A percentile compares a stretch with the other conserved stretches of the same genome.
These are phyloP conservation scores for Ascochyta lentis DNA, from an alignment of 2,329 filamentous ascomycete genomes.

Conservation along the genomic window DNA sequence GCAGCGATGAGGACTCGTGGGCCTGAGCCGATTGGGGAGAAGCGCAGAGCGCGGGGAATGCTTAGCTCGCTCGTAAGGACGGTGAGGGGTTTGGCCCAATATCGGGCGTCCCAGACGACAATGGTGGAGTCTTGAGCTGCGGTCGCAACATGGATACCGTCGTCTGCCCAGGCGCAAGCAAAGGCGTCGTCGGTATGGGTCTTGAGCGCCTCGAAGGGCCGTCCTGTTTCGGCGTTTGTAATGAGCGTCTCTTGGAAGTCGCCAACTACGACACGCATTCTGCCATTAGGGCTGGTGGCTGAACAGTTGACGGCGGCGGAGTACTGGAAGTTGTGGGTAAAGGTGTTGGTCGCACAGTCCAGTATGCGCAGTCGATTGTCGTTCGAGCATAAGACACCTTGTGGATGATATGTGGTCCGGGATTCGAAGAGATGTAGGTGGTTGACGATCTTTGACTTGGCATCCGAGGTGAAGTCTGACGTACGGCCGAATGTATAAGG, in stretches of 20 bases:
- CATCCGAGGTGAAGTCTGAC: conserved; percentile 55
- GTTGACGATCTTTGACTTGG: conserved; percentile 63
- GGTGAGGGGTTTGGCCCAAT: conserved; percentile 64
- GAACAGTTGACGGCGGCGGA: conserved; percentile 74
- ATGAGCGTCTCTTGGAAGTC: conserved; percentile 72
- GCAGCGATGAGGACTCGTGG: conserved; percentile 72
- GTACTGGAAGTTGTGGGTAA: conserved; percentile 64
- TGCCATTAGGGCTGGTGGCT: conserved; percentile 72
- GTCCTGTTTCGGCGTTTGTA: conserved; percentile 71
- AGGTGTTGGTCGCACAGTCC: conserved; percentile 63
- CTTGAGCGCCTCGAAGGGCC: conserved; percentile 62
- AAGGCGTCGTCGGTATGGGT: conserved; percentile 77
- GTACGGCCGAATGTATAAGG: conserved; percentile 55
- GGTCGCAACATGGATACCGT: conserved; percentile 78
- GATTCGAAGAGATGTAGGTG: conserved; percentile 62
- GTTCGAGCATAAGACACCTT: conserved; percentile 64
- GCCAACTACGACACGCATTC: conserved; percentile 75
- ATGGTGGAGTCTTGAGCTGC: conserved; percentile 77
- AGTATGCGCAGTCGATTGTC: conserved; percentile 62
- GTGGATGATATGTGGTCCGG: conserved; percentile 56
- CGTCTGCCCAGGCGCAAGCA: conserved; percentile 79
- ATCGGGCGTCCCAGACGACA: conserved; percentile 78
- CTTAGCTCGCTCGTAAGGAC: conserved; percentile 71
- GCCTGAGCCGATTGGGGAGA: conserved; percentile 74
- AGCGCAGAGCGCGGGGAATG: conserved; percentile 71